Percentiles rank a stretch among this genome's conserved stretches.
These are phyloP conservation scores for Picochlorum costavermella DNA, from an alignment of 139 green algal species.

Conservation along the genomic window DNA sequence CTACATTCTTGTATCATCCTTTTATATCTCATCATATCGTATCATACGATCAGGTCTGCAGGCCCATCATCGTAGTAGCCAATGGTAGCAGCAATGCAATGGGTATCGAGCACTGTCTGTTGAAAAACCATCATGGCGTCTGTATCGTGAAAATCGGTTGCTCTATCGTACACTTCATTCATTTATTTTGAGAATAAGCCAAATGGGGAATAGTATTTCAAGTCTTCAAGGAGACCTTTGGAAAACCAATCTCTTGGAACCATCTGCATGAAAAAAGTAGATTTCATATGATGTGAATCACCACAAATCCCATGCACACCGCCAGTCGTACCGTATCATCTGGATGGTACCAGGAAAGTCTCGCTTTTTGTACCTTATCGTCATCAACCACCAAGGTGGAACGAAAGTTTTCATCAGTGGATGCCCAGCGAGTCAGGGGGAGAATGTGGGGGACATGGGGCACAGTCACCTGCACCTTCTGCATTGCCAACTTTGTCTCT, in stretches of 20 bases:
- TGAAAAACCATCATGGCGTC: no score
- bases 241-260: constrained; percentile 41
- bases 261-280: constrained; percentile 15
- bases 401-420: constrained; percentile 12
- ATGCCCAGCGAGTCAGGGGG: constrained; percentile 39
- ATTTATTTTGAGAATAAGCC: not conserved
- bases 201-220: constrained; percentile 47
- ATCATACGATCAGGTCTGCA: no score
- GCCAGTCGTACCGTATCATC: constrained; percentile 35
- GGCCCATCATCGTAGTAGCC: no score
- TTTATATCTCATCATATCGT: no score
- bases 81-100: no score
- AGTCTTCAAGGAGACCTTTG: constrained; percentile 37
- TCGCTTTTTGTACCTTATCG: constrained; percentile 31
- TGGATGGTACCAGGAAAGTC: constrained; percentile 51
- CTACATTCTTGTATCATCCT: no score
- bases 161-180: not conserved
- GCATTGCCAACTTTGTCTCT: not conserved
- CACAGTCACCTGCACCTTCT: constrained; percentile 10
- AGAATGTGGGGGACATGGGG: constrained; percentile 35
- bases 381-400: constrained; percentile 37
- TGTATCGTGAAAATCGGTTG: no score
- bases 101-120: no score
- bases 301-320: not conserved
- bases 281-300: not conserved